phyloP scores from a whole-genome alignment of 2,329 filamentous ascomycete species.

The Aspergillus viridinutans region DNA sequence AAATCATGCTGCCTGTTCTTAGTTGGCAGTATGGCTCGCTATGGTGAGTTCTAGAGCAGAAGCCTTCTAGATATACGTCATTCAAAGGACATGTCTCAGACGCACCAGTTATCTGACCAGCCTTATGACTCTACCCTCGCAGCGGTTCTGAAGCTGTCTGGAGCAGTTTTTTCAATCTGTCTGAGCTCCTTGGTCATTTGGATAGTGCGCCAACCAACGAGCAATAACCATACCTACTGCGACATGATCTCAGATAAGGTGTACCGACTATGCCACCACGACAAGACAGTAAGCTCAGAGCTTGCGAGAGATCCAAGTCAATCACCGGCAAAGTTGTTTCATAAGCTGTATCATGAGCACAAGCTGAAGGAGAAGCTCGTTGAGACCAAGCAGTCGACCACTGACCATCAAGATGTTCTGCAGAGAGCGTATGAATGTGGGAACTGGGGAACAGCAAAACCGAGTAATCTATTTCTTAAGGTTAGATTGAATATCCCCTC shows the following conservation, averaged over 20 bases:
- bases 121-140: neutral
- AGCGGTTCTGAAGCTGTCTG: slow-evolving; percentile 2
- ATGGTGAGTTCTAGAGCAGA: neutral
- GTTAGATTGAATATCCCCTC: slow-evolving; percentile 30
- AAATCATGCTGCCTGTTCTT: neutral
- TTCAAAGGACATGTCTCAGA: neutral
- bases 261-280: slow-evolving; percentile 49
- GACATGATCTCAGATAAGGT: slow-evolving; percentile 46
- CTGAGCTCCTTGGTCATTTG: slow-evolving; percentile 6
- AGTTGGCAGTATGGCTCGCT: neutral
- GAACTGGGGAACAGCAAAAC: slow-evolving; percentile 60
- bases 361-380: slow-evolving; percentile 22
- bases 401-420: slow-evolving; percentile 42
- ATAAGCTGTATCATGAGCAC: slow-evolving; percentile 50
- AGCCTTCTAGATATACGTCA: slow-evolving; percentile 16
- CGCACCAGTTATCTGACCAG: neutral
- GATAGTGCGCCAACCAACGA: slow-evolving; percentile 11
- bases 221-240: slow-evolving; percentile 9
- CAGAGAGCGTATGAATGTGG: slow-evolving; percentile 58
- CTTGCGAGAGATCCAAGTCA: slow-evolving; percentile 52
- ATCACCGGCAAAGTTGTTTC: slow-evolving; percentile 53
- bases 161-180: neutral
- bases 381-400: slow-evolving; percentile 14
- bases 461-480: slow-evolving; percentile 64
- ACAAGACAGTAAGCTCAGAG: slow-evolving; percentile 55